Percentiles rank a stretch among this genome's conserved stretches.
These are phyloP conservation scores for Sesbania bispinosa DNA, from an alignment of 306 rosid species.

Conservation along the genomic window DNA sequence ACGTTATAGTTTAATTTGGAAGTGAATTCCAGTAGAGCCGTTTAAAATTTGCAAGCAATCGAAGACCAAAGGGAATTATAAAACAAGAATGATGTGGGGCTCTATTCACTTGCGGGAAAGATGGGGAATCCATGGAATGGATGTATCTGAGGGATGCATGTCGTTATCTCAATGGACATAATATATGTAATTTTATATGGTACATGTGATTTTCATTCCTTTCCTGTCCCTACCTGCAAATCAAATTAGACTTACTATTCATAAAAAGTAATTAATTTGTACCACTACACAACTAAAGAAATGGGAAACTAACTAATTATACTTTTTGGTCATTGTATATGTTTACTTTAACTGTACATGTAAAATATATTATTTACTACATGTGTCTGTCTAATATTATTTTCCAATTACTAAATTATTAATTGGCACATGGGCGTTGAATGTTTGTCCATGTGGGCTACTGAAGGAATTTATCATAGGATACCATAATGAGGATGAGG, in stretches of 20 bases:
- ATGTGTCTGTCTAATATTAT: neutral
- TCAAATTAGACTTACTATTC: conserved; percentile 9
- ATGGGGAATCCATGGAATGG: conserved; percentile 7
- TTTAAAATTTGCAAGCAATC: conserved; percentile 9
- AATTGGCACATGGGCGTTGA: conserved; percentile 33
- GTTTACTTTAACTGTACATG: neutral
- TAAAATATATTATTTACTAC: neutral
- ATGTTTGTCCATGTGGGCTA: conserved; percentile 32
- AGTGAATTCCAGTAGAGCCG: neutral
- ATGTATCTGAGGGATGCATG: conserved; percentile 33
- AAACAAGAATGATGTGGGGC: neutral
- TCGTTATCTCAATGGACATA: conserved; percentile 43
- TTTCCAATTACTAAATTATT: neutral
- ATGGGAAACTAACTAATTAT: neutral
- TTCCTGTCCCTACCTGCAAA: conserved; percentile 21
- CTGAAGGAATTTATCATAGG: conserved; percentile 43
- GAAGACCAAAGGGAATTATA: neutral
- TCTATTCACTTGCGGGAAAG: conserved; percentile 1
- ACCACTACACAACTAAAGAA: neutral
- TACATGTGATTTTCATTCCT: conserved; percentile 27
- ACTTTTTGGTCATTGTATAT: neutral
- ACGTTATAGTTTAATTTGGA: neutral
- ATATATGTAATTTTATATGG: conserved; percentile 16
- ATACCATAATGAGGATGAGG: conserved; percentile 45
- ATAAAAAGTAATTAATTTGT: neutral